phyloP scores from a whole-genome alignment of 371 early-diverging fungal genomes.

The Mortierella sp. region DNA sequence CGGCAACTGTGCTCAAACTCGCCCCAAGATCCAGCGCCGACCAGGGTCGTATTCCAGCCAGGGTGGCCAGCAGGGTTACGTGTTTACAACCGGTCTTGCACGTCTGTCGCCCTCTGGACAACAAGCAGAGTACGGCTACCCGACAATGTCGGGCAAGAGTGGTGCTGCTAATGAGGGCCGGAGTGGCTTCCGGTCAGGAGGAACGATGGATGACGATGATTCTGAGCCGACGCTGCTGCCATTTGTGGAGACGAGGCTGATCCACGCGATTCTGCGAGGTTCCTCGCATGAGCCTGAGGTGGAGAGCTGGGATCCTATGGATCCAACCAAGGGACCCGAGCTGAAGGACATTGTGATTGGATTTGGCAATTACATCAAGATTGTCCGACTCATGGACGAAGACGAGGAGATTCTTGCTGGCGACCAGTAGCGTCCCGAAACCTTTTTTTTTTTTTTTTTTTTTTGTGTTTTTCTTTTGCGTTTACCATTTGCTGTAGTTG shows the following conservation, averaged over 20 bases:
- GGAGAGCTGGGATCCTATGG: background rate
- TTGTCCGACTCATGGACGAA: constrained; percentile 45
- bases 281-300: background rate
- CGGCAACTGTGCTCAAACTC: background rate
- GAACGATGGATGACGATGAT: background rate
- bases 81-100: constrained; percentile 16
- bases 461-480: background rate
- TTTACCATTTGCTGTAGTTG: background rate
- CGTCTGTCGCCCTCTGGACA: background rate
- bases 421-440: background rate
- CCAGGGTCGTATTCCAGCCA: constrained; percentile 34
- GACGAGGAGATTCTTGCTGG: constrained; percentile 25
- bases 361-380: constrained; percentile 54
- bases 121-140: background rate
- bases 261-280: constrained; percentile 21
- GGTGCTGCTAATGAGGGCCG: background rate
- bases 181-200: background rate
- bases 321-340: constrained; percentile 14
- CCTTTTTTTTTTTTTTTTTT: background rate
- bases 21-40: constrained; percentile 34
- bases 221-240: constrained; percentile 31
- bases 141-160: constrained; percentile 1
- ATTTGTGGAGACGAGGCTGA: constrained; percentile 47
- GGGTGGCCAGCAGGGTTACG: constrained; percentile 26
- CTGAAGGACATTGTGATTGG: constrained; percentile 49